Evolutionary conservation across 306 rosid species (phyloP).

Genomic region (Prunus mira): DNA sequence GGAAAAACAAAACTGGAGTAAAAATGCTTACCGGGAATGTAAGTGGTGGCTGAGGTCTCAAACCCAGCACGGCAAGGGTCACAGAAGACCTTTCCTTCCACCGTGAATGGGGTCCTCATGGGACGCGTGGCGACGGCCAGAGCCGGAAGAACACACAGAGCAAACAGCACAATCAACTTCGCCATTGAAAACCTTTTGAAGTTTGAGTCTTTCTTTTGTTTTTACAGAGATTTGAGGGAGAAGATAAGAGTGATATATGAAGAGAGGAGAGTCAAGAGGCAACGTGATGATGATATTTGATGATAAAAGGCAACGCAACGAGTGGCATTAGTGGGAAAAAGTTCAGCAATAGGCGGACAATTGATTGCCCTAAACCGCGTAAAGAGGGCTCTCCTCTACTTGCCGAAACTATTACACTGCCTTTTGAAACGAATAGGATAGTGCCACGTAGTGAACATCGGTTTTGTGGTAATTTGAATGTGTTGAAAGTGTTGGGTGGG

Average conservation of each 20-base stretch:
- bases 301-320: neutral
- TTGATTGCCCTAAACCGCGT: neutral
- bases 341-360: neutral
- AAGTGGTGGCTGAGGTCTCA: constrained; percentile 73
- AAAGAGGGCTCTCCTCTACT: neutral
- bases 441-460: neutral
- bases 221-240: neutral
- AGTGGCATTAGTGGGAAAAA: neutral
- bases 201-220: neutral
- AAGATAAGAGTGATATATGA: neutral
- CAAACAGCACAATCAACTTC: constrained; percentile 36
- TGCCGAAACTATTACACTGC: neutral
- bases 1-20: neutral
- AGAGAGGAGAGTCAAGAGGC: neutral
- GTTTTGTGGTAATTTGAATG: neutral
- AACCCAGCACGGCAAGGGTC: constrained; percentile 83
- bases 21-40: constrained; percentile 54
- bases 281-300: neutral
- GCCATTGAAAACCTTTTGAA: constrained; percentile 22
- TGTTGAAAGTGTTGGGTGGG: neutral
- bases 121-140: constrained; percentile 65
- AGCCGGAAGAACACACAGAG: constrained; percentile 62
- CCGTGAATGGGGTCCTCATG: constrained; percentile 41
- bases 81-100: constrained; percentile 70
- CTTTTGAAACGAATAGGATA: rapidly evolving